Base-by-base conservation (phyloP, 2,329 filamentous ascomycete species). In the Paracorniculantispora psalliotae region DNA sequence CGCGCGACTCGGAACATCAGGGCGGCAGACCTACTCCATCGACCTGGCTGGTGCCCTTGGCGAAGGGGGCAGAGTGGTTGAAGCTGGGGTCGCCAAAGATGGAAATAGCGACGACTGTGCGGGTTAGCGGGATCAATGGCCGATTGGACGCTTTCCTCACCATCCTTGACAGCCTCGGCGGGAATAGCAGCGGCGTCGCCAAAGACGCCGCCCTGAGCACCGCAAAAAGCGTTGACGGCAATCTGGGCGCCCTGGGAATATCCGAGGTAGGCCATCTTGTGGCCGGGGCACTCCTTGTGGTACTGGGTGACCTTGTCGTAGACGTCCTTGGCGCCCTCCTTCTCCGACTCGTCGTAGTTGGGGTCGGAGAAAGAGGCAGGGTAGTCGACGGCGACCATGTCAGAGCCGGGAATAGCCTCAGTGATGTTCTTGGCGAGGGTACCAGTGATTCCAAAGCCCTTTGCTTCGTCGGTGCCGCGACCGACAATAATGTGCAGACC, bases 221-320 rank as follows among this genome's bases (percentile, higher is more conserved):
- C 75, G 62, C 75, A 78, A 46, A 78, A 65, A 8, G 68, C 66
- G 37, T 78, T 73, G 44, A 64, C 64, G 1, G 69, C 60, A 35
- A 77, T 64, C 35, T 78, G 75, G 0, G 74, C 75, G 35, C 75
- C 75, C 71, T 77, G 75, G 2, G 75, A 78, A 60, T 73, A 78
- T 1, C 75, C 75, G 47, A 78, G 50, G 30, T 78, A 62, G 4
- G 73, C 75, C 50, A 78, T 67, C 66, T 76, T 75, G 56, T 66
- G 67, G n/a, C 70, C 61, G 8, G 75, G 74, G 41, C 75, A 78
- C 4, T 65, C 64, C 30, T 65, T 51, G 62, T 65, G 63, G 61
- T 78, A 76, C 23, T 64, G 59, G 13, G 63, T 62, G 43, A 78
- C 60, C 50, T 66, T 64, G 28, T 64, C 46, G 19, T 66, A 71